Conservation (phyloP, 1,284 basidiomycete species). For the Kwoniella shivajii region DNA sequence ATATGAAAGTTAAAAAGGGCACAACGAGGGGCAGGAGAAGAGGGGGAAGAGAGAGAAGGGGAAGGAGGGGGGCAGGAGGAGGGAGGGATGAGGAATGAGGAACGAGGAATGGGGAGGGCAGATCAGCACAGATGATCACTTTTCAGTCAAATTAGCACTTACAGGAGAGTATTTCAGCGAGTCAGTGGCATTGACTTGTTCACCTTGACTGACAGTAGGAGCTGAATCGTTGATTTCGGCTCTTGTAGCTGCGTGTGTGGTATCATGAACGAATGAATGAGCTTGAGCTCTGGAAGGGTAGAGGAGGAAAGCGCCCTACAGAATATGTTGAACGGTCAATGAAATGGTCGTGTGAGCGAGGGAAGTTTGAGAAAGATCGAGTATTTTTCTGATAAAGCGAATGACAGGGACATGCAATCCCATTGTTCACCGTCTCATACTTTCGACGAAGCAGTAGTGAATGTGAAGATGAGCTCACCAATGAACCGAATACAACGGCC, state of each 20-base stretch:
- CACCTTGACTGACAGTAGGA: slow-evolving; percentile 14
- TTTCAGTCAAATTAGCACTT: too few relatives aligned
- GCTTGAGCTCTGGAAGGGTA: slow-evolving; percentile 14
- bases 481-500: slow-evolving; percentile 22
- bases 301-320: slow-evolving; percentile 25
- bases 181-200: slow-evolving; percentile 7
- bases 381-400: neutral
- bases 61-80: neutral
- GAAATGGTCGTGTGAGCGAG: too few relatives aligned
- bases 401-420: too few relatives aligned
- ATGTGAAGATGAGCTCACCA: slow-evolving; percentile 20
- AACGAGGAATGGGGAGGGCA: too few relatives aligned
- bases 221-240: slow-evolving; percentile 19
- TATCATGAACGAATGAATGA: slow-evolving; percentile 13
- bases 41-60: neutral
- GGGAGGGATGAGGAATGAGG: neutral
- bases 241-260: slow-evolving; percentile 7
- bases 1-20: too few relatives aligned
- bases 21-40: neutral
- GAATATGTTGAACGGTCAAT: too few relatives aligned
- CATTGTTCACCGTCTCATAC: too few relatives aligned
- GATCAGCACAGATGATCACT: too few relatives aligned
- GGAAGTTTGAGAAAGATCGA: too few relatives aligned
- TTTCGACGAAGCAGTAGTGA: too few relatives aligned
- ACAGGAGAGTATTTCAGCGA: neutral